Evolutionary conservation across 2,329 filamentous ascomycete species (phyloP), one percentile per base, ranked within the genome.

Genomic region (Trichoderma sp.): DNA sequence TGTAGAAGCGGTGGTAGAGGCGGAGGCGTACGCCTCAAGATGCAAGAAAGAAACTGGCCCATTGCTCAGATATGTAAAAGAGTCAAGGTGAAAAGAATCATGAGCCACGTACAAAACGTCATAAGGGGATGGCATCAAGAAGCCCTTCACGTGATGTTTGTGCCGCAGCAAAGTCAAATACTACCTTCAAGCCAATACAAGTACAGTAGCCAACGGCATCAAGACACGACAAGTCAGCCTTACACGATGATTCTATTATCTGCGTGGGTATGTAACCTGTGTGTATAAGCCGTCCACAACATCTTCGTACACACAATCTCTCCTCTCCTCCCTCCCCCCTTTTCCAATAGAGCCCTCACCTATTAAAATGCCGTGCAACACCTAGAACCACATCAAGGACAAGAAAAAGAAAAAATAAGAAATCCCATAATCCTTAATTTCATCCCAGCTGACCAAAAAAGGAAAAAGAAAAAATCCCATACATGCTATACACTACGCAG

Each of bases 291-390:
- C 57, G 39, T 30, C 67, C 26, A n/a, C 18, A 34, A 34, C 28
- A 26, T 28, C 39, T 28, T 28, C 57, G 32, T 21, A 61, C 66
- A 36, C 56, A 53, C n/a, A 61, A 57, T 24, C 21, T 30, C 21
- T 15, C 6, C 64, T 58, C 51, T 6, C 6, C 15, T 8, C 6
- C 24, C 26, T 15, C 21, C 5, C 11, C 36, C 36, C 26, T 30
- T 43, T 43, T 30, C 11, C 24, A 28, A 43, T 12, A 32, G 36
- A 51, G 36, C 34, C 57, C 7, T 51, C 66, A 68, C 18, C 66
- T 51, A 69, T 60, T 69, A 61, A 51, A 69, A 34, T 51, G 36
- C 66, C 66, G 14, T 69, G 36, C 64, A 67, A 67, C 64, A 67
- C 64, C 64, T 21, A 56, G 43, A 71, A 65, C 43, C 24, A 62